A percentile compares a stretch with the other conserved stretches of the same genome.
Conservation (phyloP, 306 rosid genomes). For the Vicia faba region DNA sequence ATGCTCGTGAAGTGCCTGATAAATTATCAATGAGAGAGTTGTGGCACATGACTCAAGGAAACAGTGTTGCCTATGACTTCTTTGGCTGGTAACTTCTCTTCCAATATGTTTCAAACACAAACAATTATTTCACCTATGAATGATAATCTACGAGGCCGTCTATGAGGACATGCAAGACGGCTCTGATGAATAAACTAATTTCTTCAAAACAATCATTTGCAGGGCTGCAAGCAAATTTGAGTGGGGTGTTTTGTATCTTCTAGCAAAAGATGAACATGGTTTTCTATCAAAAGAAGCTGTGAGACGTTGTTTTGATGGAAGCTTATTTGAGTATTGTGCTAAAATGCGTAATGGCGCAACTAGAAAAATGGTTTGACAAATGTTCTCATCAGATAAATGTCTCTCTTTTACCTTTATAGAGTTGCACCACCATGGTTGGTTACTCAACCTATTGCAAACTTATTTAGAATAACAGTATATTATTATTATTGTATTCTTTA, state of each 20-base stretch:
- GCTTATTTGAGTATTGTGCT: slow-evolving; percentile 75
- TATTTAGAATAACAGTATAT: background rate
- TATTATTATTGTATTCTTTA: background rate
- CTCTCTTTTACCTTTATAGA: background rate
- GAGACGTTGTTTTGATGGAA: slow-evolving; percentile 83
- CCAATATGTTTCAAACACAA: background rate
- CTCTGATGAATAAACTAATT: background rate
- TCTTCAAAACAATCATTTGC: slow-evolving; percentile 16
- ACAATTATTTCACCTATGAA: background rate
- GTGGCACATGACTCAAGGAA: slow-evolving; percentile 78
- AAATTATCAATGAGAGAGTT: slow-evolving; percentile 60
- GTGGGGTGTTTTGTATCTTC: slow-evolving; percentile 68
- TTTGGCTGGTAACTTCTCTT: slow-evolving; percentile 65
- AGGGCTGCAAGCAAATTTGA: slow-evolving; percentile 69
- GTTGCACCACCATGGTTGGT: background rate
- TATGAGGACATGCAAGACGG: too few relatives aligned
- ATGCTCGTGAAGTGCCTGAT: slow-evolving; percentile 59
- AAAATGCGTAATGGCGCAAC: slow-evolving; percentile 48
- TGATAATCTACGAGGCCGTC: background rate
- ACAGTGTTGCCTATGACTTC: slow-evolving; percentile 64
- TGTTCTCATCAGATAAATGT: background rate
- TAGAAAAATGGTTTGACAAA: slow-evolving; percentile 49
- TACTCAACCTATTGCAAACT: background rate
- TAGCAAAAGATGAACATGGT: slow-evolving; percentile 69
- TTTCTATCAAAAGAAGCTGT: slow-evolving; percentile 75